Conservation (phyloP, 805 yeast species). For the Jamesozyma jinghongensis region DNA sequence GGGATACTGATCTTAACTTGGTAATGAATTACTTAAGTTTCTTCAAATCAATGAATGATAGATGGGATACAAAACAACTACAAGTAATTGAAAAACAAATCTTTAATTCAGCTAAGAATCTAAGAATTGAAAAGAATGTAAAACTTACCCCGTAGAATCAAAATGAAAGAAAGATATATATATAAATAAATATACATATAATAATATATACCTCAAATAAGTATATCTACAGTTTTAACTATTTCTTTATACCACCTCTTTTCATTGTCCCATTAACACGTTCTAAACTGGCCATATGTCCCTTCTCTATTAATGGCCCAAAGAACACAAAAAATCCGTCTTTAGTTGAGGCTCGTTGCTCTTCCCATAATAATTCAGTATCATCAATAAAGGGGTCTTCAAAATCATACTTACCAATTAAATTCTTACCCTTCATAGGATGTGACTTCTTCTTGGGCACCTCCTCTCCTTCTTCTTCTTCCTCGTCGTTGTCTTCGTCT, state of each 20-base stretch:
- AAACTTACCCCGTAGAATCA: neutral
- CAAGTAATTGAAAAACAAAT: neutral
- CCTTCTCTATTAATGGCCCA: constrained; percentile 76
- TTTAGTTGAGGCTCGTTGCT: constrained; percentile 81
- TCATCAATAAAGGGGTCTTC: constrained; percentile 97
- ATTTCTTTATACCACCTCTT: constrained; percentile 24
- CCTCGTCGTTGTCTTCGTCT: constrained; percentile 19
- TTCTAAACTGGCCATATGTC: constrained; percentile 39
- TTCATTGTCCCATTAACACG: constrained; percentile 38
- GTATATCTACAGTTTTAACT: neutral
- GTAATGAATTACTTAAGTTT: constrained; percentile 52
- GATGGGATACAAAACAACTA: constrained; percentile 25
- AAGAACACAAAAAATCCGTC: constrained; percentile 95
- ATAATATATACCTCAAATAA: neutral
- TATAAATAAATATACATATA: neutral
- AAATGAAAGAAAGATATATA: neutral
- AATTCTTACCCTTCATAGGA: constrained; percentile 48
- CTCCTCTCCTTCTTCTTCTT: constrained; percentile 14
- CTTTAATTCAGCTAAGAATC: neutral
- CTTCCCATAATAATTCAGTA: constrained; percentile 85
- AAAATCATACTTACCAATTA: constrained; percentile 84
- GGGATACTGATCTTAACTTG: constrained; percentile 11
- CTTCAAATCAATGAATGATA: constrained; percentile 31
- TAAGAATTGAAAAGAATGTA: neutral
- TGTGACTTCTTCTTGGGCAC: constrained; percentile 27